Conservation (phyloP, 2,329 filamentous ascomycete species). For the Colletotrichum lindemuthianum region DNA sequence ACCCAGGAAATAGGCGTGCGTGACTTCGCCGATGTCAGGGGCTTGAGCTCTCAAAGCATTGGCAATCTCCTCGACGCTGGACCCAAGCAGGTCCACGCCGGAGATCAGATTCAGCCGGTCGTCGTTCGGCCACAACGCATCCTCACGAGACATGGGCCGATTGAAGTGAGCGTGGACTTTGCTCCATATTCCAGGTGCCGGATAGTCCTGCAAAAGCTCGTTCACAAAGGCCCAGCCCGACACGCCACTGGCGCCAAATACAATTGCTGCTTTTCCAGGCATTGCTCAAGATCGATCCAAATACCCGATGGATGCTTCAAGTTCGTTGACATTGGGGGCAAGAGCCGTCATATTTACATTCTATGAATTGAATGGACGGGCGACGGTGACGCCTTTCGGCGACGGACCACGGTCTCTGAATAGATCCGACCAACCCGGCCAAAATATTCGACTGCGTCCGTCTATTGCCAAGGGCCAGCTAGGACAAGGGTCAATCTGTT, state of each 20-base stretch:
- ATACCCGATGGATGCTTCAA: no score
- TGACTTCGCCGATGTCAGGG: slow-evolving; percentile 49
- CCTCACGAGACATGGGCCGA: slow-evolving; percentile 41
- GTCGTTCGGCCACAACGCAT: slow-evolving; percentile 51
- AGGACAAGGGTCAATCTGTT: no score
- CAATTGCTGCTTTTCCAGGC: slow-evolving; percentile 42
- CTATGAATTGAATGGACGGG: no score
- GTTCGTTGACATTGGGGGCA: no score
- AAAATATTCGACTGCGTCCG: no score
- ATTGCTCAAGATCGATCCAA: not conserved
- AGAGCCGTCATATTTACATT: no score
- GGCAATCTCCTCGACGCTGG: slow-evolving; percentile 50
- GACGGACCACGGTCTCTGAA: no score
- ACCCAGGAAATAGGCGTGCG: slow-evolving; percentile 55
- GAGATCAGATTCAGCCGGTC: slow-evolving; percentile 51
- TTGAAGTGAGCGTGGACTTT: slow-evolving; percentile 39
- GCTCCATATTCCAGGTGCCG: slow-evolving; percentile 34
- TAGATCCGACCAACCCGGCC: no score
- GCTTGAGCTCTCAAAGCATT: slow-evolving; percentile 45
- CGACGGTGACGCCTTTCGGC: no score
- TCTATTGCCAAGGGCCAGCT: no score
- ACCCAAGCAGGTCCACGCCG: slow-evolving; percentile 53
- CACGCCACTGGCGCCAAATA: slow-evolving; percentile 37
- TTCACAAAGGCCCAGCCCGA: slow-evolving; percentile 39
- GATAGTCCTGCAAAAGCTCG: slow-evolving; percentile 38